These are phyloP conservation scores for Acanthamoeba healyi DNA, from an alignment of 208 protist species.

Conservation along the genomic window DNA sequence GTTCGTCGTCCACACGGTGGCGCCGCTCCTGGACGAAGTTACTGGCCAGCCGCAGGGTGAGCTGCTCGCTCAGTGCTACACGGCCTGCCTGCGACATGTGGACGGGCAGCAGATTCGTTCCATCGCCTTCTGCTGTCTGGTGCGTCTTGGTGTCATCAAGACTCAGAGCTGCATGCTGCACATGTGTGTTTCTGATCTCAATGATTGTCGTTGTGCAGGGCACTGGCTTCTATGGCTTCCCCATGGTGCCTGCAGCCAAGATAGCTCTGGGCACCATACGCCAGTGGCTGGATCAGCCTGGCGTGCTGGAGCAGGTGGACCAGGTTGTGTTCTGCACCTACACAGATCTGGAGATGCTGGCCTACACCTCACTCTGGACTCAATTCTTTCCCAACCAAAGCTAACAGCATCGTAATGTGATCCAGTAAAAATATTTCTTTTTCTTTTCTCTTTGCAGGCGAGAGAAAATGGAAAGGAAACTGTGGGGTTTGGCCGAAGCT, in stretches of 20 bases:
- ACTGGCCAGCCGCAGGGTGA: background rate
- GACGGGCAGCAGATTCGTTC: background rate
- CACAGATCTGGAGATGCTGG: slow-evolving; percentile 26
- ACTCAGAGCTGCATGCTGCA: background rate
- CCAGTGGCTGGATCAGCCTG: background rate
- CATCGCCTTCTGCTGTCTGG: slow-evolving; percentile 44
- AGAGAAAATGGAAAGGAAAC: too few relatives aligned
- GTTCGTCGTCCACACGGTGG: slow-evolving; percentile 65
- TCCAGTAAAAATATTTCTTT: too few relatives aligned
- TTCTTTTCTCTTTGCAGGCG: too few relatives aligned
- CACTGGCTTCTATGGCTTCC: slow-evolving; percentile 69
- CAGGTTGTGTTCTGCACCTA: slow-evolving; percentile 10
- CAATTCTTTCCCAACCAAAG: slow-evolving; percentile 45
- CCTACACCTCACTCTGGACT: slow-evolving; percentile 37
- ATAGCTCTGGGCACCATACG: slow-evolving; percentile 9
- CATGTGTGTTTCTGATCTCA: too few relatives aligned
- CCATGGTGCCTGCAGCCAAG: slow-evolving; percentile 1
- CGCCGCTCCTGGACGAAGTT: slow-evolving; percentile 42
- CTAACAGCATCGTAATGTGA: too few relatives aligned
- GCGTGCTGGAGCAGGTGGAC: background rate
- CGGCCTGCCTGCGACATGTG: background rate
- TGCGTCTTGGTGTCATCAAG: background rate
- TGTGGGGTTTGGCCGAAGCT: too few relatives aligned
- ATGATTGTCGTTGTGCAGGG: background rate
- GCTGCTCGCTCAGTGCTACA: slow-evolving; percentile 27